phyloP scores from a whole-genome alignment of 2,329 filamentous ascomycete genomes.

The Neocatenulostroma microsporum region DNA sequence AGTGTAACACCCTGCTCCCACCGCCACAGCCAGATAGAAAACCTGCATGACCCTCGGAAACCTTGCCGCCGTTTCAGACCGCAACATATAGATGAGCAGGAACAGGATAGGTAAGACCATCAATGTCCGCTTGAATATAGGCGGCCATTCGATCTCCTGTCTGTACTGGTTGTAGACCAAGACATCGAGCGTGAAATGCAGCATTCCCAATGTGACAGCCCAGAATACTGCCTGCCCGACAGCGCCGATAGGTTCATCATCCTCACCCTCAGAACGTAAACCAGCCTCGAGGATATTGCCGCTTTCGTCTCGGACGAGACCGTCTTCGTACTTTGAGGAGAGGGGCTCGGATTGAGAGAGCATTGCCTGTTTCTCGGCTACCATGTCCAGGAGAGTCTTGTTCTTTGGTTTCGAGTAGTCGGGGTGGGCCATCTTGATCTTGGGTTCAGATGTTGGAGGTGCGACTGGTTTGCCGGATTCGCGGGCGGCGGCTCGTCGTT shows the following conservation, averaged over 20 bases:
- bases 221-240: slow-evolving; percentile 43
- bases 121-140: slow-evolving; percentile 46
- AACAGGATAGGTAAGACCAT: slow-evolving; percentile 39
- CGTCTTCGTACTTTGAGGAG: slow-evolving; percentile 34
- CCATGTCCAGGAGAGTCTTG: slow-evolving; percentile 66
- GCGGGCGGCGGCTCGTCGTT: slow-evolving; percentile 35
- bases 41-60: slow-evolving; percentile 41
- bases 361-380: slow-evolving; percentile 50
- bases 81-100: slow-evolving; percentile 38
- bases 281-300: slow-evolving; percentile 32
- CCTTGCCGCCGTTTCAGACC: slow-evolving; percentile 33
- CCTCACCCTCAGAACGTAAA: too few relatives aligned
- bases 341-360: slow-evolving; percentile 45
- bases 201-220: slow-evolving; percentile 54
- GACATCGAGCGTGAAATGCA: slow-evolving; percentile 72
- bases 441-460: slow-evolving; percentile 36
- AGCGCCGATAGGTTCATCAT: slow-evolving; percentile 40
- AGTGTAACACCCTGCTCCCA: slow-evolving; percentile 65
- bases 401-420: slow-evolving; percentile 56
- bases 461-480: slow-evolving; percentile 30
- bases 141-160: slow-evolving; percentile 54
- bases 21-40: slow-evolving; percentile 57
- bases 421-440: slow-evolving; percentile 60
- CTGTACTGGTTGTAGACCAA: slow-evolving; percentile 72
- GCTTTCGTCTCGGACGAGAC: slow-evolving; percentile 23